These are phyloP conservation scores for Plantago major DNA, from an alignment of 257 asterid species.

Conservation along the genomic window DNA sequence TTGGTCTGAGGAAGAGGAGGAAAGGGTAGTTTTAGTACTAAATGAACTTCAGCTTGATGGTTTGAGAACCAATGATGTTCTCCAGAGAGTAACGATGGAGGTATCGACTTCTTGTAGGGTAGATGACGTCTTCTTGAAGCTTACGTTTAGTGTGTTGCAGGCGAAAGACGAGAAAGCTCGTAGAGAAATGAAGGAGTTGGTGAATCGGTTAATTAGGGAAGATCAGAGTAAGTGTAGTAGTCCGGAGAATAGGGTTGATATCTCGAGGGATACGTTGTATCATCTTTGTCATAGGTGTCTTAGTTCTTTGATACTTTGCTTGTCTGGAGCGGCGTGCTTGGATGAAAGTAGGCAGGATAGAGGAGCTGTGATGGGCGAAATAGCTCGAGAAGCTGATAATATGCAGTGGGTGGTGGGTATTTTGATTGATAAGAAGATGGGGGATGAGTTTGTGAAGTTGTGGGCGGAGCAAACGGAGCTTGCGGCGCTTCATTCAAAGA, in stretches of 20 bases:
- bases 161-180: constrained; percentile 86
- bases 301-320: constrained; percentile 56
- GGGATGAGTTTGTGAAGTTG: constrained; percentile 69
- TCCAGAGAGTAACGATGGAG: constrained; percentile 64
- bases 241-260: constrained; percentile 27
- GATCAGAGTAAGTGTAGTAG: constrained; percentile 25
- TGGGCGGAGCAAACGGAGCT: constrained; percentile 97
- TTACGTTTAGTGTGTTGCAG: constrained; percentile 59
- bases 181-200: constrained; percentile 58
- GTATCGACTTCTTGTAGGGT: constrained; percentile 61
- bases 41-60: constrained; percentile 50
- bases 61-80: constrained; percentile 42
- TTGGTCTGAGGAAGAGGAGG: constrained; percentile 87
- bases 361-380: constrained; percentile 73
- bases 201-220: constrained; percentile 53
- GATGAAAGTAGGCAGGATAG: constrained; percentile 63
- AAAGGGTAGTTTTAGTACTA: constrained; percentile 48
- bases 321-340: constrained; percentile 56
- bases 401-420: constrained; percentile 85
- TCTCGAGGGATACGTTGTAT: constrained; percentile 58
- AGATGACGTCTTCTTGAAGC: constrained; percentile 58
- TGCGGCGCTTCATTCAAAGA: constrained; percentile 70
- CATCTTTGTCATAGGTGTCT: constrained; percentile 81
- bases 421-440: constrained; percentile 56
- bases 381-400: constrained; percentile 85